These are phyloP conservation scores for Paxillus rubicundulus DNA, from an alignment of 768 basidiomycete genomes.

Conservation along the genomic window DNA sequence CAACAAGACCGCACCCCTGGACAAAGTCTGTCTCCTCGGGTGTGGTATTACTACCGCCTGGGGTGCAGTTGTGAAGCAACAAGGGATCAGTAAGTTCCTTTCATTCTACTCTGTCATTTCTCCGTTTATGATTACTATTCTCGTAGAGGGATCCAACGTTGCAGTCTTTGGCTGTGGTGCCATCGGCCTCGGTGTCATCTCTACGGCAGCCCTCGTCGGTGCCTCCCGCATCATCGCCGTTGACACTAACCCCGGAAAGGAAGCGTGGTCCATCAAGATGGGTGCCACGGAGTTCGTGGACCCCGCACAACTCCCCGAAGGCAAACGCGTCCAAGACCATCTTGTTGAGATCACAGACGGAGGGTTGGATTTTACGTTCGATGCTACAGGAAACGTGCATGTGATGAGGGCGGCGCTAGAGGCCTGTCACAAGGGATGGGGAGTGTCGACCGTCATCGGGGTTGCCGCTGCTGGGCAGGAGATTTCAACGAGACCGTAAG, in stretches of 20 bases:
- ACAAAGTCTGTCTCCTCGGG: slow-evolving; percentile 96
- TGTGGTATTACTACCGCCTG: slow-evolving; percentile 98
- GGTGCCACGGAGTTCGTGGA: slow-evolving; percentile 96
- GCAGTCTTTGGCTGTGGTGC: slow-evolving; percentile 97
- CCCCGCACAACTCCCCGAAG: slow-evolving; percentile 67
- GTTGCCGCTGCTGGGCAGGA: slow-evolving; percentile 98
- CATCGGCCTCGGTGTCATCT: slow-evolving; percentile 91
- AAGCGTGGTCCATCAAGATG: slow-evolving; percentile 86
- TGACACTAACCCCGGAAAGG: slow-evolving; percentile 85
- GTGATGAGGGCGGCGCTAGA: slow-evolving; percentile 96
- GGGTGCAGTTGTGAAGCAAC: slow-evolving; percentile 92
- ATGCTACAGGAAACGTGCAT: slow-evolving; percentile 92
- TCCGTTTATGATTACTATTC: not conserved
- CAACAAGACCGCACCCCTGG: slow-evolving; percentile 79
- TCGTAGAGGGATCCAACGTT: slow-evolving; percentile 74
- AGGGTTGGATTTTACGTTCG: slow-evolving; percentile 95
- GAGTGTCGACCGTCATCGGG: slow-evolving; percentile 92
- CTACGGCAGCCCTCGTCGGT: slow-evolving; percentile 72
- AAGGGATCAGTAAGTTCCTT: slow-evolving; percentile 65
- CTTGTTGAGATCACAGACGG: slow-evolving; percentile 94
- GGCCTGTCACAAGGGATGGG: slow-evolving; percentile 99
- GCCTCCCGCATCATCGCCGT: slow-evolving; percentile 90
- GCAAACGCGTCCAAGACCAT: slow-evolving; percentile 84
- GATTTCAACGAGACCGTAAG: slow-evolving; percentile 84
- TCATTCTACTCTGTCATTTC: not conserved